phyloP scores from a whole-genome alignment of 371 early-diverging fungal species.

The Apophysomyces variabilis region DNA sequence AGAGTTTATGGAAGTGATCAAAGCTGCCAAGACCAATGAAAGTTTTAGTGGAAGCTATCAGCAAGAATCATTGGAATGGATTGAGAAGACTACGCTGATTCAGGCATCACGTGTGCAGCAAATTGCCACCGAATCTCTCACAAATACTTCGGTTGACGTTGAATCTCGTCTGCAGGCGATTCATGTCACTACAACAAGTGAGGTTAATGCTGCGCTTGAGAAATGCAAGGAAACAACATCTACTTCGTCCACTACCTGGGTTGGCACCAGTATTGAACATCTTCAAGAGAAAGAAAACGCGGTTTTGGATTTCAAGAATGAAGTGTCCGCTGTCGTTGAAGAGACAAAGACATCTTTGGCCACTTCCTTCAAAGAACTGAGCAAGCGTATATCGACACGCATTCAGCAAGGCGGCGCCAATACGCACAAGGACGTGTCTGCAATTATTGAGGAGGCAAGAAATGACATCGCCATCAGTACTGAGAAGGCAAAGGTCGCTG shows the following conservation, averaged over 20 bases:
- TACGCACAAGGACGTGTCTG: conserved; percentile 29
- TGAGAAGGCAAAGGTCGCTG: conserved; percentile 25
- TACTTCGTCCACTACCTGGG: conserved; percentile 3
- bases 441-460: conserved; percentile 26
- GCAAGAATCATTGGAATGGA: conserved; percentile 28
- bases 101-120: conserved; percentile 35
- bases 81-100: conserved; percentile 27
- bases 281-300: conserved; percentile 33
- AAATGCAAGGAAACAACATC: conserved; percentile 20
- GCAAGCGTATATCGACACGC: conserved; percentile 20
- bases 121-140: conserved; percentile 19
- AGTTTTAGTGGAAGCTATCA: conserved; percentile 24
- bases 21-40: conserved; percentile 26
- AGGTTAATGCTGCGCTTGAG: conserved; percentile 30
- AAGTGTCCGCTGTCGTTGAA: conserved; percentile 25
- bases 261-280: conserved; percentile 29
- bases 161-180: conserved; percentile 29
- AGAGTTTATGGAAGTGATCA: conserved; percentile 29
- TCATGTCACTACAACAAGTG: conserved; percentile 29
- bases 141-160: conserved; percentile 17
- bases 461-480: conserved; percentile 21
- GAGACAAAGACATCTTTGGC: conserved; percentile 25
- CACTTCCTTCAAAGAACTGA: conserved; percentile 30
- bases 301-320: conserved; percentile 28
- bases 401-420: conserved; percentile 32